Base-by-base conservation (phyloP, 805 yeast genomes). In the Schwanniomyces polymorphus region DNA sequence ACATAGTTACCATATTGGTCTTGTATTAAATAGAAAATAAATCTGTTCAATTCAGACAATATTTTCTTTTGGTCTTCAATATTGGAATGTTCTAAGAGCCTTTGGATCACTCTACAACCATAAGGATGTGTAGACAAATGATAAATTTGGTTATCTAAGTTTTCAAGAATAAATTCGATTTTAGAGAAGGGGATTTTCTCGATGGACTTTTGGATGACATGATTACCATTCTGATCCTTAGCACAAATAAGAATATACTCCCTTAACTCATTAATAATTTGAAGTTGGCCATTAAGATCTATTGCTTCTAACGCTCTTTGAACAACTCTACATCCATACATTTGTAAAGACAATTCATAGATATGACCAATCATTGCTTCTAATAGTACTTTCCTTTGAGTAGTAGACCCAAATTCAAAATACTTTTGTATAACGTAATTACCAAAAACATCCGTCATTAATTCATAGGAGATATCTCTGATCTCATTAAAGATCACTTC, bases 1-100 rank as follows among this genome's bases (percentile, higher is more conserved):
- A 94, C 99, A 62, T 94, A 94, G 71, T 94, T 94, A 50, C 99
- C 99, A 65, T 90, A 94, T 71, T 94, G 98, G 64, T 94, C 98
- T 63, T 90, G 96, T 48, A 91, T 88, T 59, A 94, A 76, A 59
- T 81, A 84, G 53, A 80, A 85, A 21, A 89, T 80, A 59, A 81
- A 86, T 43, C 82, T 79, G 56, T 84, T 84, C 58, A 94, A 74
- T 61, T 90, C 96, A 23, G 70, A 72, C 58, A 94, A 68, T 45
- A 94, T 84, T 44, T 72, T 74, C 23, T 75, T 69, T 64, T 88
- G 91, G 57, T 90, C 91, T 5, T 74, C 78, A 7, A 65, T 66
- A 21, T 78, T 74, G 2, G 95, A 88, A 67, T 80, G 85, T 67
- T 94, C 98, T 51, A 94, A 74, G 56, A 92, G 75, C 52, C 99